Evolutionary conservation across 2,329 filamentous ascomycete species (phyloP), one percentile per base, ranked within the genome.

Genomic region (Cladosporium sp.): DNA sequence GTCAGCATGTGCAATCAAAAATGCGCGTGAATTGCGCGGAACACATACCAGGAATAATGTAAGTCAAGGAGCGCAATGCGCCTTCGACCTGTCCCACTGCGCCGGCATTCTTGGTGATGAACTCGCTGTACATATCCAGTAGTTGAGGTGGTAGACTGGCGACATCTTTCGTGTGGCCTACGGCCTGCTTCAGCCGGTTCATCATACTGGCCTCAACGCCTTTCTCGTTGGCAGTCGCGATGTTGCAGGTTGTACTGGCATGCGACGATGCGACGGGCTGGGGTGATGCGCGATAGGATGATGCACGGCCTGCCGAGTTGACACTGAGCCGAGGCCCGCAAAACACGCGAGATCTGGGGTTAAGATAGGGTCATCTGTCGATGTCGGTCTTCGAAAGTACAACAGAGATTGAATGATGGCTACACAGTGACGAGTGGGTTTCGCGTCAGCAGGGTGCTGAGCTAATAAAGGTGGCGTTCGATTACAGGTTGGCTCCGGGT

Each of bases 1-100:
- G 47, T 74, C 52, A 75, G 67, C 42, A 59, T 40, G 5, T 2
- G 3, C 11, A 2, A 42, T 19, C 4, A 25, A 3, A 22, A 7
- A 9, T 34, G 11, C 14, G 52, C 5, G 28, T 14, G 14, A 9
- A 6, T 34, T 1, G n/a, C 22, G 3, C 25, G 20, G 54, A 22
- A 17, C 64, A 59, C 72, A 59, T 72, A 86, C 89, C 92, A 59
- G 93, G 94, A 51, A 97, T 94, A 65, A 99, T 92, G 73, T 99
- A 99, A 50, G 93, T 97, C 64, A 99, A 78, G 28, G 92, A 96
- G 39, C 94, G 86, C 70, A 99, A 78, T 14, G 92, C 91, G 63
- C 90, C 95, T 78, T 99, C 94, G 63, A 99, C 93, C 78, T 96
- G 92, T 51, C 91, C 90, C 55, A 99, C 92, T 60, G 95, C 91